Percentiles rank a stretch among this genome's conserved stretches.
Evolutionary conservation across 2,329 filamentous ascomycete species (phyloP).

Genomic region (Fusarium albosuccineum): DNA sequence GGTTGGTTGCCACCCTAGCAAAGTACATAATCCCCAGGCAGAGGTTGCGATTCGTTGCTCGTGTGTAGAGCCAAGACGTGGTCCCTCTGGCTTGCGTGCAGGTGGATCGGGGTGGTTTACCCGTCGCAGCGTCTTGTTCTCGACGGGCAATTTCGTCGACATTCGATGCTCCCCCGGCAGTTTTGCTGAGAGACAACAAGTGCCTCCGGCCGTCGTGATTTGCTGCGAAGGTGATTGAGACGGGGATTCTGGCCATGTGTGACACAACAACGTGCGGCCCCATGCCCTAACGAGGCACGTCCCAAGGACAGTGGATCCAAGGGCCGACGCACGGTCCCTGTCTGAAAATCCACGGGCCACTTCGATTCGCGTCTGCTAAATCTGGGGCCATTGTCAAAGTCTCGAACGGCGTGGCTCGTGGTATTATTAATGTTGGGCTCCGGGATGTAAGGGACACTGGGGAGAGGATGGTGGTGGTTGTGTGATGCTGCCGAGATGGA

Average conservation of each 20-base stretch:
- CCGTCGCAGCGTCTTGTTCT: conserved; percentile 35
- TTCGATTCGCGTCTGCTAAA: conserved; percentile 4
- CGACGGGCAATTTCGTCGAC: conserved; percentile 31
- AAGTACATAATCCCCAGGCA: conserved; percentile 24
- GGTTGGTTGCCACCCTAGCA: conserved; percentile 37
- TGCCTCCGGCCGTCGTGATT: conserved; percentile 27
- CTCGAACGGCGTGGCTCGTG: conserved; percentile 35
- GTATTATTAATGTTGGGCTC: conserved; percentile 40
- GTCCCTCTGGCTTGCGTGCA: conserved; percentile 42
- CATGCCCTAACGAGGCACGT: conserved; percentile 44
- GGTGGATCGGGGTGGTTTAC: conserved; percentile 43
- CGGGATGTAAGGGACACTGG: conserved; percentile 26
- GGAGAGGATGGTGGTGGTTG: neutral
- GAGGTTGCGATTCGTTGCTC: conserved; percentile 36
- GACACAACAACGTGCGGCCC: conserved; percentile 44
- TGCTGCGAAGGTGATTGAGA: conserved; percentile 21
- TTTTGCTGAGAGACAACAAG: conserved; percentile 25
- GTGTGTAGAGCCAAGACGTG: conserved; percentile 35
- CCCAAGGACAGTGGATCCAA: conserved; percentile 39
- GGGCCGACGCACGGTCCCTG: conserved; percentile 40
- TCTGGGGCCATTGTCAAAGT: conserved; percentile 23
- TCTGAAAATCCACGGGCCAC: conserved; percentile 19
- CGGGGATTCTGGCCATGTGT: conserved; percentile 30
- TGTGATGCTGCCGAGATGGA: conserved; percentile 36
- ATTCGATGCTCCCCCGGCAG: conserved; percentile 32